Percentiles rank a stretch among this genome's conserved stretches.
phyloP scores from a whole-genome alignment of 441 rosid genomes.

The Omphalea diandra region DNA sequence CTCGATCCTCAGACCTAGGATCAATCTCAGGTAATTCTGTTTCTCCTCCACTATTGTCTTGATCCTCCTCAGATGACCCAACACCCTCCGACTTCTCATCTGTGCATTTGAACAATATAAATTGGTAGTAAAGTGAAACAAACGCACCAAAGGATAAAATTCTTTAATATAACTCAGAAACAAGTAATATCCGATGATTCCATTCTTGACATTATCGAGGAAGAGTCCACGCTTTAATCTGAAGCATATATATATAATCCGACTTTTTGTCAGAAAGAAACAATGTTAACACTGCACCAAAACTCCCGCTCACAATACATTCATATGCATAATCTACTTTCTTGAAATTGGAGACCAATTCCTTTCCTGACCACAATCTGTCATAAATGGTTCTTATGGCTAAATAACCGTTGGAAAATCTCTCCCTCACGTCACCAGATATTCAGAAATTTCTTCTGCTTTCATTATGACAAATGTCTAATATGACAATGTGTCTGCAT shows the following conservation, averaged over 20 bases:
- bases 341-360: not conserved
- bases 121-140: too few relatives aligned
- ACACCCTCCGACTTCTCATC: slow-evolving; percentile 83
- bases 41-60: slow-evolving; percentile 84
- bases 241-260: too few relatives aligned
- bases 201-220: not conserved
- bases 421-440: too few relatives aligned
- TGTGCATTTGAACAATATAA: slow-evolving; percentile 34
- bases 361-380: not conserved
- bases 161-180: not conserved
- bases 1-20: slow-evolving; percentile 88
- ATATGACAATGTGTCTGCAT: too few relatives aligned
- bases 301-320: not conserved
- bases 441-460: too few relatives aligned
- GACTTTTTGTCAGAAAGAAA: too few relatives aligned
- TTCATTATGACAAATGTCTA: too few relatives aligned
- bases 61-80: slow-evolving; percentile 89
- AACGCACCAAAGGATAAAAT: too few relatives aligned
- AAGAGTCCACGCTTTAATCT: not conserved
- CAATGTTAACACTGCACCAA: not conserved
- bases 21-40: slow-evolving; percentile 77
- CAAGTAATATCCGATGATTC: not conserved
- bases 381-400: not conserved
- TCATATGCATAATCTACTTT: not conserved
- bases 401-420: not conserved